These are phyloP conservation scores for Elymus sibiricus DNA, from an alignment of 176 grass and related monocot genomes.

Conservation along the genomic window DNA sequence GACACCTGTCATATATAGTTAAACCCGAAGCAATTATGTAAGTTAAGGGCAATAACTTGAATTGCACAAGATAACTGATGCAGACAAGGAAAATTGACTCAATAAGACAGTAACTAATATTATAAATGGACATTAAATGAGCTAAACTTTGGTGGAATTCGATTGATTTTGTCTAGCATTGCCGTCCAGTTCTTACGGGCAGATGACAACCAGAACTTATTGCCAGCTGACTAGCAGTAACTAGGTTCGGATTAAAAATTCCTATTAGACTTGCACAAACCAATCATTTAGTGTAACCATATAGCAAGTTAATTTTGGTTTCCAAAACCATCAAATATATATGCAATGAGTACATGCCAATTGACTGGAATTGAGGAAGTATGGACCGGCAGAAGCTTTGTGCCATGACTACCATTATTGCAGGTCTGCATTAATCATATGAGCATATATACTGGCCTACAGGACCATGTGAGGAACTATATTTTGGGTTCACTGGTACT, in stretches of 20 bases:
- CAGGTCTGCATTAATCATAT: not conserved
- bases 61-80: not conserved
- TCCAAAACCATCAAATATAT: not conserved
- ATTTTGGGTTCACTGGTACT: not conserved
- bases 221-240: not conserved
- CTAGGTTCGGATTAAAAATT: not conserved
- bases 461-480: not conserved
- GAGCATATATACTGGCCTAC: not conserved
- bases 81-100: not conserved
- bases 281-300: not conserved
- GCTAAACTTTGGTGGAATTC: not conserved
- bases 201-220: not conserved
- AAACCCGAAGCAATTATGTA: not conserved
- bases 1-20: slow-evolving; percentile 56
- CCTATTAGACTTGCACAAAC: not conserved
- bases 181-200: not conserved
- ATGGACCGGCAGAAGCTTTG: not conserved
- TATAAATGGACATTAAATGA: not conserved
- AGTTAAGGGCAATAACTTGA: not conserved
- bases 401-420: not conserved
- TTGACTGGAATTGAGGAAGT: not conserved
- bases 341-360: not conserved
- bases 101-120: not conserved
- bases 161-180: not conserved
- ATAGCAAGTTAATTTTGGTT: not conserved